Conservation (phyloP, 164 flowering plant genomes). For the Vitis vinifera region ASM3070453v1 NC_081821.1:9563001-9563500, state of each 20-base stretch:
- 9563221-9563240: constrained; percentile 5
- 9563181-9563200: background rate
- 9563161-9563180: too few species aligned
- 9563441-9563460: constrained; percentile 41
- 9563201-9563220: constrained; percentile 3
- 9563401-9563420: constrained; percentile 39
- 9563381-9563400: background rate
- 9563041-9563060: constrained; percentile 15
- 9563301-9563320: constrained; percentile 18
- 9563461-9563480: constrained; percentile 34
- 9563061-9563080: background rate
- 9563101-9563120: too few species aligned
- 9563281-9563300: constrained; percentile 9
- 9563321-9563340: background rate
- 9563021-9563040: constrained; percentile 25
- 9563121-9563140: too few species aligned
- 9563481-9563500: constrained; percentile 36
- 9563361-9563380: background rate
- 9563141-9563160: too few species aligned
- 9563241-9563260: constrained; percentile 5
- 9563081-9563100: too few species aligned
- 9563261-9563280: constrained; percentile 12
- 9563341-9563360: background rate
- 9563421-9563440: constrained; percentile 49
- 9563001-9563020: constrained; percentile 33